Conservation (phyloP, 768 basidiomycete genomes). For the Leccinum truebloodii region DNA sequence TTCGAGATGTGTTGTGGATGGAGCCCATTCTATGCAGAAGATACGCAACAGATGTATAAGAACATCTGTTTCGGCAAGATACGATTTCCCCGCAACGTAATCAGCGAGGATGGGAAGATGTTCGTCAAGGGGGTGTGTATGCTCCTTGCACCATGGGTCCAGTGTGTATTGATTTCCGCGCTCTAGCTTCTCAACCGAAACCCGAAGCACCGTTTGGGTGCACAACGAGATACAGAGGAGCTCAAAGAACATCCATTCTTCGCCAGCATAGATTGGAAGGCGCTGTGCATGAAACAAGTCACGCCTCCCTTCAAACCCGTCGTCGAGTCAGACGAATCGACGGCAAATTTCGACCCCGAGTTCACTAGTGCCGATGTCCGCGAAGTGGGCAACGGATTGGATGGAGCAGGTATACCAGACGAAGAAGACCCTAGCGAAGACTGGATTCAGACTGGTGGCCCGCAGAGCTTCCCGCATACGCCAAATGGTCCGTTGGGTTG, state of each 20-base stretch:
- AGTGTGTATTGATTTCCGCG: slow-evolving; percentile 16
- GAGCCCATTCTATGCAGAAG: slow-evolving; percentile 99
- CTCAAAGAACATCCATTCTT: slow-evolving; percentile 98
- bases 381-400: slow-evolving; percentile 58
- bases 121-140: slow-evolving; percentile 94
- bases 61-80: slow-evolving; percentile 99
- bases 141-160: slow-evolving; percentile 10
- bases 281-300: slow-evolving; percentile 82
- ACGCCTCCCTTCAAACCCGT: slow-evolving; percentile 98
- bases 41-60: slow-evolving; percentile 99
- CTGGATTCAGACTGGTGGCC: slow-evolving; percentile 42
- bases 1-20: slow-evolving; percentile 99
- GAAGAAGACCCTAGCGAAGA: slow-evolving; percentile 72
- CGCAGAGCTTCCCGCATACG: slow-evolving; percentile 44
- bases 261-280: slow-evolving; percentile 86
- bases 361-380: slow-evolving; percentile 92
- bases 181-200: slow-evolving; percentile 93
- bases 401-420: slow-evolving; percentile 45
- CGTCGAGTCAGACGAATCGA: slow-evolving; percentile 97
- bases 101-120: slow-evolving; percentile 96
- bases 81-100: slow-evolving; percentile 94
- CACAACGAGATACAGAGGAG: slow-evolving; percentile 86
- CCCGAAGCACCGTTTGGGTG: slow-evolving; percentile 95
- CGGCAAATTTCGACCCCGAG: slow-evolving; percentile 97
- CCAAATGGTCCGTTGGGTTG: slow-evolving; percentile 81